Percentiles rank a stretch among this genome's conserved stretches.
phyloP scores from a whole-genome alignment of 1,284 basidiomycete species.

The Trametes versicolor region DNA sequence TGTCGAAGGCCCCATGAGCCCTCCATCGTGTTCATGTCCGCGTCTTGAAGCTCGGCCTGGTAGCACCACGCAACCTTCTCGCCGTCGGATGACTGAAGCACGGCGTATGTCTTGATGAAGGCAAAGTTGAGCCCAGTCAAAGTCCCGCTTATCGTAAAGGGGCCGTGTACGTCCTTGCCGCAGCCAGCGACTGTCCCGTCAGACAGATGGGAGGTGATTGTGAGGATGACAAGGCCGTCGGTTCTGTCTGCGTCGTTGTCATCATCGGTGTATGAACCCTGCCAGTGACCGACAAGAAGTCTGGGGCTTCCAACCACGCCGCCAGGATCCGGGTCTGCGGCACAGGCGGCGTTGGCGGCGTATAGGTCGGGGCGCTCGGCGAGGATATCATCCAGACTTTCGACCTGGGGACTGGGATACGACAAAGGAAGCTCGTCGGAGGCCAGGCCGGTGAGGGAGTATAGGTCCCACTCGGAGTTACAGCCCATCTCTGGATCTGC shows the following conservation, averaged over 20 bases:
- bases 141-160: conserved; percentile 4
- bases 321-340: not conserved
- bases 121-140: not conserved
- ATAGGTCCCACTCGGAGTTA: not conserved
- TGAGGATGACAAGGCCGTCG: conserved; percentile 9
- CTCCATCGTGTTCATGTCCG: not conserved
- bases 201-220: not conserved
- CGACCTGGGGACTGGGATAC: conserved; percentile 8
- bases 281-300: conserved; percentile 20
- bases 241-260: not conserved
- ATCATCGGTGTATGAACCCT: conserved; percentile 2
- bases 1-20: not conserved
- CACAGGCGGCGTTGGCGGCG: not conserved
- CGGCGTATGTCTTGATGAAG: conserved; percentile 8
- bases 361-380: not conserved
- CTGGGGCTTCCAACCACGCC: not conserved
- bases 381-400: conserved; percentile 8
- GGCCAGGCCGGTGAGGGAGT: not conserved
- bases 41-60: not conserved
- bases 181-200: conserved; percentile 10
- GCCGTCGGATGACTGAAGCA: not conserved
- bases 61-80: conserved; percentile 3
- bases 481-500: not conserved
- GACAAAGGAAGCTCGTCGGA: not conserved
- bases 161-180: conserved; percentile 9